Evolutionary conservation across 306 rosid species (phyloP).

Genomic region (Malus orientalis): DNA sequence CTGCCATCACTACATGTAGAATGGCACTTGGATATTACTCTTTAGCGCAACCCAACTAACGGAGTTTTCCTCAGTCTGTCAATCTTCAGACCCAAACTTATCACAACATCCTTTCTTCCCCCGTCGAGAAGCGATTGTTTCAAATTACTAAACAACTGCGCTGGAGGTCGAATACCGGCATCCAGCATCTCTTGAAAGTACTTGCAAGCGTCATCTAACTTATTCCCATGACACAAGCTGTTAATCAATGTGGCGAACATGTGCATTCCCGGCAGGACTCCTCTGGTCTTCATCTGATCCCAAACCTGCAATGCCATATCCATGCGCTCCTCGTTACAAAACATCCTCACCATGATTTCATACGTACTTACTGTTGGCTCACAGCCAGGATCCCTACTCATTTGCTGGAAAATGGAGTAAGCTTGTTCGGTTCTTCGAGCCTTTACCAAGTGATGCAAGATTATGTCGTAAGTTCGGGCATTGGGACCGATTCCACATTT

Average conservation of each 20-base stretch:
- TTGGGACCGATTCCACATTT: conserved; percentile 54
- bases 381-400: conserved; percentile 46
- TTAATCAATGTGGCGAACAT: conserved; percentile 65
- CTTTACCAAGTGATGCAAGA: conserved; percentile 63
- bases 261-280: conserved; percentile 70
- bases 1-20: neutral
- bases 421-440: conserved; percentile 54
- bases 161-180: conserved; percentile 70
- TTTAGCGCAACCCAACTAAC: conserved; percentile 13
- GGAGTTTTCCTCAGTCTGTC: conserved; percentile 58
- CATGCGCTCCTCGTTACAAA: conserved; percentile 48
- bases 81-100: conserved; percentile 33
- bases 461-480: conserved; percentile 66
- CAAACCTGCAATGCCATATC: conserved; percentile 62
- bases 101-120: conserved; percentile 40
- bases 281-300: conserved; percentile 62
- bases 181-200: conserved; percentile 76
- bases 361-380: conserved; percentile 68
- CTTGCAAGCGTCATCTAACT: conserved; percentile 66
- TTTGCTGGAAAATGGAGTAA: conserved; percentile 45
- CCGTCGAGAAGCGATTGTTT: conserved; percentile 47
- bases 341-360: conserved; percentile 71
- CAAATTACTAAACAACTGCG: conserved; percentile 48
- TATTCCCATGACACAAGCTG: conserved; percentile 49
- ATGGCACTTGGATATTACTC: too few relatives aligned